Evolutionary conservation across 2,329 filamentous ascomycete species (phyloP).

Genomic region (Amylocarpus encephaloides): DNA sequence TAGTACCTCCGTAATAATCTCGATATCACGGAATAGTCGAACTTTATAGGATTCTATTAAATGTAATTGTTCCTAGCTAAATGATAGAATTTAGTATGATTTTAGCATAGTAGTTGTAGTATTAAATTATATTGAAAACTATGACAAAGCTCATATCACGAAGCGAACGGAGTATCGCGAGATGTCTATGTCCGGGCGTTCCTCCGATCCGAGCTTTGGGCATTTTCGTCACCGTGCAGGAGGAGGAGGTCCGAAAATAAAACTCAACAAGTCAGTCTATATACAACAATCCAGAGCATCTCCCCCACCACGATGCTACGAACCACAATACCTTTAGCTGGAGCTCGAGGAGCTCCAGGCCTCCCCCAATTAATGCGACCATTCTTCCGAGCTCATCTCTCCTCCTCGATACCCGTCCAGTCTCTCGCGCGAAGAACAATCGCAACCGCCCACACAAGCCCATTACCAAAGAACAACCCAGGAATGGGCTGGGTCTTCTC

Average conservation of each 20-base stretch:
- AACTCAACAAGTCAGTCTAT: background rate
- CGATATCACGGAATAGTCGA: too few species aligned
- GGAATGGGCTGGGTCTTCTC: slow-evolving; percentile 21
- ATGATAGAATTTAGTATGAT: too few species aligned
- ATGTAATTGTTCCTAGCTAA: too few species aligned
- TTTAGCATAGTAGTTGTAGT: too few species aligned
- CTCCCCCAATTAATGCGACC: slow-evolving; percentile 12
- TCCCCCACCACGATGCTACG: slow-evolving; percentile 17
- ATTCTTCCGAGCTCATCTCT: slow-evolving; percentile 1
- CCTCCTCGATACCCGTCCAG: slow-evolving; percentile 1
- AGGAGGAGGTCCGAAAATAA: background rate
- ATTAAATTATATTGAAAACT: too few species aligned
- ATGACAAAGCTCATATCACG: too few species aligned
- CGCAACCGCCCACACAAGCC: slow-evolving; percentile 4
- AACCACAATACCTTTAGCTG: slow-evolving; percentile 9
- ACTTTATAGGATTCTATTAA: too few species aligned
- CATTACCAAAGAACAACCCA: slow-evolving; percentile 10
- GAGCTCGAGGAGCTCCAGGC: slow-evolving; percentile 14
- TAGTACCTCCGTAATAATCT: too few species aligned
- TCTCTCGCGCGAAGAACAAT: slow-evolving; percentile 14
- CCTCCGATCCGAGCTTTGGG: background rate
- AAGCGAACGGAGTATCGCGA: too few species aligned
- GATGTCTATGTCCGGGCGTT: background rate
- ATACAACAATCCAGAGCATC: background rate
- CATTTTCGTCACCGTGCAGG: slow-evolving; percentile 19